Conservation (phyloP, 202 grass and related monocot genomes). For the Cymbopogon flexuosus region DNA sequence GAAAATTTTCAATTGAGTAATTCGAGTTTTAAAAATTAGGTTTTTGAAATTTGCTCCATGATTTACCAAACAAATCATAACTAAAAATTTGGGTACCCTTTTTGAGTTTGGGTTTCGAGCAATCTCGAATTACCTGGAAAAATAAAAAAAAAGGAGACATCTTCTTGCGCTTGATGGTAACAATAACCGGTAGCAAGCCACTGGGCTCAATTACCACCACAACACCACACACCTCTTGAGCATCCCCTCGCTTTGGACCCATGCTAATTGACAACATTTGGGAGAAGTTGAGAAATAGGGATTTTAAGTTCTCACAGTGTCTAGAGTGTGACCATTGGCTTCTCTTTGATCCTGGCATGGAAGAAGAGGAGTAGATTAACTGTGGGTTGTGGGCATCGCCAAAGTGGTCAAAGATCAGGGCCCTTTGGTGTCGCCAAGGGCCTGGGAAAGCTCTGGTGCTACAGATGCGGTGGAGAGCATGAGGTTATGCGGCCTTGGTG, state of each 20-base stretch:
- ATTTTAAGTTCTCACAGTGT: not conserved
- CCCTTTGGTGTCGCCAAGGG: not conserved
- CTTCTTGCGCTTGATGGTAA: too few species aligned
- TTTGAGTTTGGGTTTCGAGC: too few species aligned
- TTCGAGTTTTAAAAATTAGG: too few species aligned
- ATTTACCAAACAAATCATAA: too few species aligned
- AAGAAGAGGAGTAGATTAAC: not conserved
- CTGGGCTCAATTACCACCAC: too few species aligned
- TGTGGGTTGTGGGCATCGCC: not conserved
- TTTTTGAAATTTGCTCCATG: too few species aligned
- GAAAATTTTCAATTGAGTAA: too few species aligned
- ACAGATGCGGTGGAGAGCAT: not conserved
- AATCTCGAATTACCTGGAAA: too few species aligned
- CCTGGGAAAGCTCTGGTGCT: not conserved
- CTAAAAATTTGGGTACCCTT: too few species aligned
- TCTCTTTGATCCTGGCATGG: not conserved
- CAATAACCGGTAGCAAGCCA: too few species aligned
- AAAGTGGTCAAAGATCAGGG: not conserved
- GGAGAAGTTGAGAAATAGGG: not conserved
- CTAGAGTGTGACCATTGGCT: not conserved
- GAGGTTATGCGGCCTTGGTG: not conserved
- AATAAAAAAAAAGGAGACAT: too few species aligned
- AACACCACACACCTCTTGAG: too few species aligned
- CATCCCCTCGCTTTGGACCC: not conserved
- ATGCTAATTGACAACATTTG: not conserved